Conservation (phyloP, 139 green algal genomes). For the Tetradesmus lagerheimii region DNA sequence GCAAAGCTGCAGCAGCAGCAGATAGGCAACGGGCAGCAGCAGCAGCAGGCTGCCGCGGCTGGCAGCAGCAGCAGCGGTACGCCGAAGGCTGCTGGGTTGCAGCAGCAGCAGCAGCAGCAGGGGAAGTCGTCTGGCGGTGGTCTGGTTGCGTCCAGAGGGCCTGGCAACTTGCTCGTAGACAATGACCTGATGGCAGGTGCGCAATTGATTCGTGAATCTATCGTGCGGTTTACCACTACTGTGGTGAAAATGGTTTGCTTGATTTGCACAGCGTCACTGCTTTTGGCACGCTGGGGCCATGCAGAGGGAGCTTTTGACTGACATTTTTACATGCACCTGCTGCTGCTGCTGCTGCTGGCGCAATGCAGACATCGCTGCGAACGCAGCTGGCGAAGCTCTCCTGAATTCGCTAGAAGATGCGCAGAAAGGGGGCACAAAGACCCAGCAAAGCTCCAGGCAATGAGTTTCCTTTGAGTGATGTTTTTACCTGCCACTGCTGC, state of each 20-base stretch:
- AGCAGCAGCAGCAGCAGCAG: not conserved
- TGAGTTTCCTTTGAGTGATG: too few species aligned
- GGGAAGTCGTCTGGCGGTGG: not conserved
- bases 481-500: not conserved
- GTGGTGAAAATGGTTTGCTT: too few species aligned
- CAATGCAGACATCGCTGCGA: slow-evolving; percentile 38
- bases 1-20: slow-evolving; percentile 5
- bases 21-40: slow-evolving; percentile 1
- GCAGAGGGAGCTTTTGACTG: too few species aligned
- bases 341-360: not conserved
- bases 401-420: not conserved
- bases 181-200: slow-evolving; percentile 31
- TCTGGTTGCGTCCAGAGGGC: not conserved
- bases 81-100: not conserved
- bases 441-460: too few species aligned
- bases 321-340: not conserved
- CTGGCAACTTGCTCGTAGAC: not conserved
- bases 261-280: too few species aligned
- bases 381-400: slow-evolving; percentile 18
- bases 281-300: too few species aligned
- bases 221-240: too few species aligned
- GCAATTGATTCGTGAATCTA: not conserved
- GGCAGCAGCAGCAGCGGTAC: slow-evolving; percentile 3
- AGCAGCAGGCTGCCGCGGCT: not conserved
- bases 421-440: not conserved